Conservation (phyloP, 768 basidiomycete species). For the Russula lepida region DNA sequence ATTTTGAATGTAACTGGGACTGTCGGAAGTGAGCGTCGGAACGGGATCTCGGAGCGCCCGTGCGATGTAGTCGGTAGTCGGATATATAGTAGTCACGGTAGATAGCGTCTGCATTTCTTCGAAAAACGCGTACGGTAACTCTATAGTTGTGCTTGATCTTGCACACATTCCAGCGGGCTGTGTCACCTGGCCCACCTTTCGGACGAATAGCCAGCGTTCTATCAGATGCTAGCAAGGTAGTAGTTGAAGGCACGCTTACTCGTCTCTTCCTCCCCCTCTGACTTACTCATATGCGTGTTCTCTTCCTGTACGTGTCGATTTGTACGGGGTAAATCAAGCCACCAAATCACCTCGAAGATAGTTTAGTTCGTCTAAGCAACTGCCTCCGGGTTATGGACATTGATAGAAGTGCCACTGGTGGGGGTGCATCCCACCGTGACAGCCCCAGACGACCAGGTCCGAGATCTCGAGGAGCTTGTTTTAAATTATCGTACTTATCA, state of each 20-base stretch:
- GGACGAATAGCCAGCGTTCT: conserved; percentile 46
- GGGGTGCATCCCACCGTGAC: no score
- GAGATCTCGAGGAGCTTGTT: no score
- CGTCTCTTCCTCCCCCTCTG: neutral
- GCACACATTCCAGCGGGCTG: conserved; percentile 55
- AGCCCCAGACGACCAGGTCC: no score
- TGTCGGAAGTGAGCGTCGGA: no score
- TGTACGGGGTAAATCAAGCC: conserved; percentile 36
- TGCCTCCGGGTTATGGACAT: no score
- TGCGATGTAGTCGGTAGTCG: no score
- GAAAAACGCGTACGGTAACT: conserved; percentile 36
- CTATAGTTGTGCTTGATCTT: conserved; percentile 44
- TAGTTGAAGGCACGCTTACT: conserved; percentile 42
- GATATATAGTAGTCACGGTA: no score
- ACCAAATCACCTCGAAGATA: no score
- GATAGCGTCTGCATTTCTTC: conserved; percentile 40
- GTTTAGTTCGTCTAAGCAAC: no score
- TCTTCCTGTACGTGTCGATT: conserved; percentile 38
- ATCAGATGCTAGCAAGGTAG: conserved; percentile 56
- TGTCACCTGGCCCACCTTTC: conserved; percentile 57
- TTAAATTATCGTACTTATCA: no score
- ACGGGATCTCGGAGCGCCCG: no score
- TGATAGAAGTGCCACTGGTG: no score
- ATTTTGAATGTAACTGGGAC: neutral
- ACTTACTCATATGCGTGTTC: neutral